Percentiles rank a stretch among this genome's conserved stretches.
These are phyloP conservation scores for Exophiala sp. DNA, from an alignment of 2,329 filamentous ascomycete genomes.

Conservation along the genomic window DNA sequence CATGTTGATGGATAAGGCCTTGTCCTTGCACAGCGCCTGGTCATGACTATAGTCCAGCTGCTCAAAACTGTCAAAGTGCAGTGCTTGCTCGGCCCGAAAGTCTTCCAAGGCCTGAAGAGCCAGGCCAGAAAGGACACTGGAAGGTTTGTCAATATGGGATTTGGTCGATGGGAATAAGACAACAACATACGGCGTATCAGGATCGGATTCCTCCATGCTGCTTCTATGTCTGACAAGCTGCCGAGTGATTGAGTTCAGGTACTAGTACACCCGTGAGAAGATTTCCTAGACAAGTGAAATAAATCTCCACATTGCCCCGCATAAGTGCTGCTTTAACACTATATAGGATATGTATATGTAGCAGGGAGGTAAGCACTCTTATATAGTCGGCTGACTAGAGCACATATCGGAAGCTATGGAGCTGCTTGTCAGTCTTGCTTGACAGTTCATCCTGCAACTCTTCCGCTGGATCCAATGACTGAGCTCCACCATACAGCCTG, in stretches of 20 bases:
- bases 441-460: constrained; percentile 32
- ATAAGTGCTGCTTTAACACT: no score
- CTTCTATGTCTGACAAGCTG: not conserved
- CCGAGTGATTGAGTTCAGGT: not conserved
- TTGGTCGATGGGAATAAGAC: not conserved
- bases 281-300: no score
- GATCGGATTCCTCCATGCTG: not conserved
- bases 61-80: not conserved
- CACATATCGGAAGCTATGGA: constrained; percentile 35
- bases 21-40: not conserved
- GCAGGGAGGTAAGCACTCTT: no score
- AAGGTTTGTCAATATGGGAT: not conserved
- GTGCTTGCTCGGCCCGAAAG: not conserved
- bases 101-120: not conserved
- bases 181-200: not conserved
- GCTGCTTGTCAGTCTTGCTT: constrained; percentile 35
- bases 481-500: constrained; percentile 28
- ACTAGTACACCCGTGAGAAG: no score
- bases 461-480: constrained; percentile 29
- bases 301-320: no score
- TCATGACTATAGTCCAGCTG: not conserved
- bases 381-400: no score
- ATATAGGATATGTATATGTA: no score
- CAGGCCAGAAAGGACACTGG: not conserved
- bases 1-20: not conserved